Percentiles rank a stretch among this genome's conserved stretches.
phyloP scores from a whole-genome alignment of 1,139 yeast species.

The Spencermartinsiella ligniputridi region DNA sequence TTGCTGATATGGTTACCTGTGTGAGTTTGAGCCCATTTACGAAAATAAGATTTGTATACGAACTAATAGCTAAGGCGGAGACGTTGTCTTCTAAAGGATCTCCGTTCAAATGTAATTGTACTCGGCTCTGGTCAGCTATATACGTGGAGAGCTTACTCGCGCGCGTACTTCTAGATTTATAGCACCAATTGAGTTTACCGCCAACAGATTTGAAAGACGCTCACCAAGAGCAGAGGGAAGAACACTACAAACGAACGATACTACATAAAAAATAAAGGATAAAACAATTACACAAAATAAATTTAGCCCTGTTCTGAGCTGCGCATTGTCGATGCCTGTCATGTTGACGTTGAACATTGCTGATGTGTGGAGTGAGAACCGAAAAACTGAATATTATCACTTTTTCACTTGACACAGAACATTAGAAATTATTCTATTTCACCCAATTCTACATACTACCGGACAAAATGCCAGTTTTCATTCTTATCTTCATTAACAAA shows the following conservation, averaged over 20 bases:
- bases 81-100: neutral
- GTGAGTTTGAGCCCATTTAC: neutral
- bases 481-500: neutral
- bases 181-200: neutral
- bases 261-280: neutral
- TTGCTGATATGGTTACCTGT: neutral
- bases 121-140: neutral
- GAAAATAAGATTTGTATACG: too few relatives aligned
- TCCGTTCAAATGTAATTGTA: neutral
- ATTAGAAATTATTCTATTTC: too few relatives aligned
- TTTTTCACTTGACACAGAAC: too few relatives aligned
- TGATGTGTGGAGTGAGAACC: too few relatives aligned
- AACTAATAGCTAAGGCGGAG: neutral
- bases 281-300: neutral
- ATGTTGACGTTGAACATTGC: too few relatives aligned
- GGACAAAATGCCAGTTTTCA: too few relatives aligned
- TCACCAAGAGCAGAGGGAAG: neutral
- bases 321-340: too few relatives aligned
- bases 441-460: too few relatives aligned
- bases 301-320: too few relatives aligned
- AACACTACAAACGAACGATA: neutral
- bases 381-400: too few relatives aligned
- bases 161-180: neutral
- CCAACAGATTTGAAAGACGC: neutral
- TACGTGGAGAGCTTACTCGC: neutral